Conservation (phyloP, 225 moss, liverwort and hornwort genomes). For the Pseudoscleropodium purum region DNA sequence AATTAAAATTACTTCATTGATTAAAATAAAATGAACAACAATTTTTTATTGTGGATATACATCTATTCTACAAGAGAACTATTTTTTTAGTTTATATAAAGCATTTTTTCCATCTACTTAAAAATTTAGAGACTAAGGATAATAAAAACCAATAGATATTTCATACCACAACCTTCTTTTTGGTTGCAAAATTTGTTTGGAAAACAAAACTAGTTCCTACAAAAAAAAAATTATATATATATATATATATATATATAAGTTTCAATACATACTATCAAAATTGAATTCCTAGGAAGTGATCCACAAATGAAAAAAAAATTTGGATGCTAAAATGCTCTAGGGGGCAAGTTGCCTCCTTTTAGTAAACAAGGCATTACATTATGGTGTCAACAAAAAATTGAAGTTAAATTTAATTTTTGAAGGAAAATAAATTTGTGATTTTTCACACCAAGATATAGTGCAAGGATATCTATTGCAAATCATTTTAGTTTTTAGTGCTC, state of each 20-base stretch:
- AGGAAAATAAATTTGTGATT: not conserved
- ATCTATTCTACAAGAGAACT: not conserved
- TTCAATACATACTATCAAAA: not conserved
- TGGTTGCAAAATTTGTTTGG: not conserved
- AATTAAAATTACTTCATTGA: not conserved
- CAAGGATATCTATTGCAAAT: not conserved
- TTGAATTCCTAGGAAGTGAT: not conserved
- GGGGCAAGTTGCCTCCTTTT: fast-evolving
- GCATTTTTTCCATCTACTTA: not conserved
- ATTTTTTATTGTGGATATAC: not conserved
- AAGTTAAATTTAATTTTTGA: not conserved
- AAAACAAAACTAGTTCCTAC: not conserved
- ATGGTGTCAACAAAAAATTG: too few species aligned
- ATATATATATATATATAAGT: too few species aligned
- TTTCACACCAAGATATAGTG: not conserved
- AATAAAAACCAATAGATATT: not conserved
- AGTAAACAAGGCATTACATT: not conserved
- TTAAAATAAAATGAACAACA: not conserved
- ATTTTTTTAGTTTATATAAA: not conserved
- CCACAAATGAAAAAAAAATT: not conserved
- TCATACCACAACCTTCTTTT: not conserved
- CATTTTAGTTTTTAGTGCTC: too few species aligned
- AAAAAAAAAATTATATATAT: too few species aligned
- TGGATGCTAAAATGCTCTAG: not conserved
- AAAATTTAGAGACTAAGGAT: not conserved